A percentile compares a stretch with the other conserved stretches of the same genome.
phyloP scores from a whole-genome alignment of 2,329 filamentous ascomycete species.

The Phialocephala subalpina region DNA sequence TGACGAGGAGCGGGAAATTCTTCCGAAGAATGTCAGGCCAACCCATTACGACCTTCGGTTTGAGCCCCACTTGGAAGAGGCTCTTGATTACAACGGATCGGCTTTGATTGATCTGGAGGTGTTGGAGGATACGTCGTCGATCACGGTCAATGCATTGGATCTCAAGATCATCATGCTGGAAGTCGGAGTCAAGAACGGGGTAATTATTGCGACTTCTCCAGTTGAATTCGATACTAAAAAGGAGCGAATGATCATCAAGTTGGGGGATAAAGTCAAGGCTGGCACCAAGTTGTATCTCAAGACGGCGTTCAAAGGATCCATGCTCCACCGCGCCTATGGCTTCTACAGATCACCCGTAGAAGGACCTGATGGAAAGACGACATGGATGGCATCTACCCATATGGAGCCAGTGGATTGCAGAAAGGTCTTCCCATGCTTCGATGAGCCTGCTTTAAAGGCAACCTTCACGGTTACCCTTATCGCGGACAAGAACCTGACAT shows the following conservation, averaged over 20 bases:
- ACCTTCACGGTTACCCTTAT: conserved; percentile 73
- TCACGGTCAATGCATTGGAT: conserved; percentile 15
- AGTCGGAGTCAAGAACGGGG: conserved; percentile 9
- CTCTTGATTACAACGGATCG: conserved; percentile 12
- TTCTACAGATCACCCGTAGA: conserved; percentile 9
- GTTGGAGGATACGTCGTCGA: conserved; percentile 14
- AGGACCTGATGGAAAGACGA: conserved; percentile 1
- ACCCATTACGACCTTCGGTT: conserved; percentile 22
- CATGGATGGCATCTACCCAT: conserved; percentile 2
- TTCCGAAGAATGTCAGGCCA: conserved; percentile 18
- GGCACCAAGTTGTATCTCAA: conserved; percentile 8
- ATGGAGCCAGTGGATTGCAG: conserved; percentile 72
- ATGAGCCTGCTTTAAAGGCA: conserved; percentile 76
- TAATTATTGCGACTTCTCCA: neutral
- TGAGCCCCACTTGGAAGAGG: conserved; percentile 23
- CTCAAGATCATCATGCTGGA: conserved; percentile 19
- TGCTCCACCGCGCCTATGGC: conserved; percentile 10
- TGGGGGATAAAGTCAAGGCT: neutral
- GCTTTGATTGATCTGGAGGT: conserved; percentile 2
- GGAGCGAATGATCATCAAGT: neutral
- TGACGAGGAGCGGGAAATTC: conserved; percentile 19
- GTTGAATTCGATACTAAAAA: neutral
- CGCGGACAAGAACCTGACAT: conserved; percentile 72
- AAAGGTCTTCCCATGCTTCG: conserved; percentile 73
- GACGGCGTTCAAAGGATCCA: conserved; percentile 21